A percentile compares a stretch with the other conserved stretches of the same genome.
These are phyloP conservation scores for Glycine soja DNA, from an alignment of 306 rosid species.

Conservation along the genomic window DNA sequence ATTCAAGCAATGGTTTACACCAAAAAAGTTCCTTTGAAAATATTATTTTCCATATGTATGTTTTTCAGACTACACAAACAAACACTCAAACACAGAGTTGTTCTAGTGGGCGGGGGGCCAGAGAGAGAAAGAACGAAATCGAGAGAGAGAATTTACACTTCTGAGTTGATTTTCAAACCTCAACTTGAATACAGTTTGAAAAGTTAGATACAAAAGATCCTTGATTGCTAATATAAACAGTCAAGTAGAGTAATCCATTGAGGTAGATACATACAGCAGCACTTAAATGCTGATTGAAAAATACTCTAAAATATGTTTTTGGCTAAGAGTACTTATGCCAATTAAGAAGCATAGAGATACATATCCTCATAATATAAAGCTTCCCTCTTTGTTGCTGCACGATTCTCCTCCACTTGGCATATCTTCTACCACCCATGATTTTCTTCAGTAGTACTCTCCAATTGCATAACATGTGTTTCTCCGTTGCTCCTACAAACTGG, in stretches of 20 bases:
- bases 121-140: neutral
- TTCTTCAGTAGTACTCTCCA: conserved; percentile 27
- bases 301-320: conserved; percentile 25
- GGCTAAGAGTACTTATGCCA: conserved; percentile 68
- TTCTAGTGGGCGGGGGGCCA: neutral
- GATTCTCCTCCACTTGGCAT: conserved; percentile 74
- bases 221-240: conserved; percentile 8
- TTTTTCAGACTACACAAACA: conserved; percentile 42
- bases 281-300: conserved; percentile 24
- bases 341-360: conserved; percentile 84
- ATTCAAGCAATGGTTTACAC: conserved; percentile 30
- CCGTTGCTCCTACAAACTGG: conserved; percentile 32
- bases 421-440: conserved; percentile 53
- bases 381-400: conserved; percentile 78
- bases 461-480: conserved; percentile 31
- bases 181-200: conserved; percentile 19
- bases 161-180: conserved; percentile 30
- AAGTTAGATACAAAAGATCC: conserved; percentile 22
- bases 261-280: conserved; percentile 28
- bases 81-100: neutral
- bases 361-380: conserved; percentile 79
- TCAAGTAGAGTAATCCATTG: conserved; percentile 27
- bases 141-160: conserved; percentile 10
- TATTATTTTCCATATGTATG: conserved; percentile 27
- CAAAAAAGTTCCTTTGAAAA: neutral